phyloP scores from a whole-genome alignment of 1,139 yeast species.

The Debaryomycetaceae sp. region DNA sequence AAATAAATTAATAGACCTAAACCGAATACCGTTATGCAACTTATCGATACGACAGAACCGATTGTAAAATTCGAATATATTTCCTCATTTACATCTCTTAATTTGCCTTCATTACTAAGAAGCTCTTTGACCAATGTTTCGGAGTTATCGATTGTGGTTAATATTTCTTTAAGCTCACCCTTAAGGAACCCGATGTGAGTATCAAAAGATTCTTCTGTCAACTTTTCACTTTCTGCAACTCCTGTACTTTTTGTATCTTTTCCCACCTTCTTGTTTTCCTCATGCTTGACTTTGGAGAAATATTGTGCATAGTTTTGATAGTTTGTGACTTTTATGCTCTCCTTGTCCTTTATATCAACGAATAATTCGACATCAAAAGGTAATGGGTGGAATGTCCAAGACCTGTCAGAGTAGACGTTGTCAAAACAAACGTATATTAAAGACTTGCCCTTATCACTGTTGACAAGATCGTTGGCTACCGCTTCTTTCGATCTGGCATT shows the following conservation, averaged over 20 bases:
- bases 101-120: conserved; percentile 31
- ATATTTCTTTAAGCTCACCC: conserved; percentile 29
- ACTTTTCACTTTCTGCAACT: conserved; percentile 8
- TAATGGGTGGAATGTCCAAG: conserved; percentile 41
- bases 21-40: conserved; percentile 28
- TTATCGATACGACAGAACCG: conserved; percentile 23
- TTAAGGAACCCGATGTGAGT: conserved; percentile 25
- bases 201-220: conserved; percentile 35
- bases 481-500: conserved; percentile 5
- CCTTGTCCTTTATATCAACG: conserved; percentile 35
- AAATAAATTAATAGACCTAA: conserved; percentile 27
- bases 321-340: conserved; percentile 32
- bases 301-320: conserved; percentile 35
- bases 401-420: conserved; percentile 39
- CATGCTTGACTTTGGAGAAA: conserved; percentile 15
- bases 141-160: conserved; percentile 26
- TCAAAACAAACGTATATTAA: conserved; percentile 42
- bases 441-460: conserved; percentile 23
- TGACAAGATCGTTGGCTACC: conserved; percentile 14
- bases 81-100: conserved; percentile 40
- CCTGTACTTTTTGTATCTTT: conserved; percentile 2
- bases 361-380: conserved; percentile 30
- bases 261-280: conserved; percentile 7
- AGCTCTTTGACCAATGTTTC: conserved; percentile 26
- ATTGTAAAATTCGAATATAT: conserved; percentile 34